Evolutionary conservation across 2,329 filamentous ascomycete species (phyloP).

Genomic region (Cladosporium colombiae): DNA sequence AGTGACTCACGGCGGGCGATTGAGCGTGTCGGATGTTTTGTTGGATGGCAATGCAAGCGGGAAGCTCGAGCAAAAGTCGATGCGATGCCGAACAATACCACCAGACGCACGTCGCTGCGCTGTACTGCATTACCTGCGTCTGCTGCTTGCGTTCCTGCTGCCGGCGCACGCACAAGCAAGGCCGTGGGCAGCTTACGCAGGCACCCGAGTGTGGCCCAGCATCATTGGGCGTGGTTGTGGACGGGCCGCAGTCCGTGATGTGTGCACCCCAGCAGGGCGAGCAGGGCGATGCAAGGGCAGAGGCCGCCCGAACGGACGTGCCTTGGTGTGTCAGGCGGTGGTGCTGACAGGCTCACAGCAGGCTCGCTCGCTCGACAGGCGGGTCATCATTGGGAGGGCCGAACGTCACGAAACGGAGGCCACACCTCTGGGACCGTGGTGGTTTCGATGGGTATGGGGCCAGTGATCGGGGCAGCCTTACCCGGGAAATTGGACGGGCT

Average conservation of each 20-base stretch:
- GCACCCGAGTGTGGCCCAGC: neutral
- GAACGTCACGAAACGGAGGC: constrained; percentile 5
- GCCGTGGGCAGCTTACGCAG: constrained; percentile 8
- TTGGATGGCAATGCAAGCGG: constrained; percentile 9
- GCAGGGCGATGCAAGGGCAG: constrained; percentile 6
- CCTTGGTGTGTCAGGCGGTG: neutral
- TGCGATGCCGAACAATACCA: neutral
- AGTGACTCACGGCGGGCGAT: neutral
- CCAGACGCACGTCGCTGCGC: neutral
- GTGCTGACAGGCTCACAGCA: neutral
- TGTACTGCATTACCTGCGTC: neutral
- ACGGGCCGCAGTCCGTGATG: neutral
- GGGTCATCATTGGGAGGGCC: neutral
- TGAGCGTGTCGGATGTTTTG: neutral
- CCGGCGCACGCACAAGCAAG: constrained; percentile 1
- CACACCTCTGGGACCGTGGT: neutral
- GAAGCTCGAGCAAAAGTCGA: constrained; percentile 4
- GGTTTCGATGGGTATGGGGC: neutral
- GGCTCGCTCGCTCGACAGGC: neutral
- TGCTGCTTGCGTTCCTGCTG: constrained; percentile 3
- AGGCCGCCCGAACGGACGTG: neutral
- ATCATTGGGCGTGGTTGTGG: neutral
- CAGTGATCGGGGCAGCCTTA: constrained; percentile 7
- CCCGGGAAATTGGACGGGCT: constrained; percentile 10
- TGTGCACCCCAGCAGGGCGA: neutral